These are phyloP conservation scores for Serpula lacrymans DNA, from an alignment of 768 basidiomycete genomes.

Conservation along the genomic window DNA sequence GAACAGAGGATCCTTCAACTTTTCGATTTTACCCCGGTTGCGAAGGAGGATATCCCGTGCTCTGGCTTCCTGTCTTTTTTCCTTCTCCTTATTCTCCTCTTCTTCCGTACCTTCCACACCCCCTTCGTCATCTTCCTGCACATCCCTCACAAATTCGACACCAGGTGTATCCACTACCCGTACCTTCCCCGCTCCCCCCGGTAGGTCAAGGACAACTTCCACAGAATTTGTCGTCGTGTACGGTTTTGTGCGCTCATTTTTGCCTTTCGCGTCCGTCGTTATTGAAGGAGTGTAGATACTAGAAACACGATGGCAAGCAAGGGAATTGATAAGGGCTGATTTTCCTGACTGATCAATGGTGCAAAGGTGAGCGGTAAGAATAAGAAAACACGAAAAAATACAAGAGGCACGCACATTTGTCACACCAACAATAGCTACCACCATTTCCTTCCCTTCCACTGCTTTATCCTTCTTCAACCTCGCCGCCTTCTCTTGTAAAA, in stretches of 20 bases:
- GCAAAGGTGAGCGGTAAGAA: constrained; percentile 5
- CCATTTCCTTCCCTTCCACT: constrained; percentile 44
- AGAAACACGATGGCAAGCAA: constrained; percentile 49
- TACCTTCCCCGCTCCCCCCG: constrained; percentile 41
- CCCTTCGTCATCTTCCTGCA: constrained; percentile 37
- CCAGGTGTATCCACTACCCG: constrained; percentile 87
- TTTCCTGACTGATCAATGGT: constrained; percentile 64
- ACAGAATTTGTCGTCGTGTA: constrained; percentile 69
- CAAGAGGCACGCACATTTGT: constrained; percentile 62
- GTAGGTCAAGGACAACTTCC: constrained; percentile 50
- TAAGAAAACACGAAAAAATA: not conserved
- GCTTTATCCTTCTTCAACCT: no score
- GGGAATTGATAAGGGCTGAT: constrained; percentile 80
- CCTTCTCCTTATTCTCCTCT: constrained; percentile 25
- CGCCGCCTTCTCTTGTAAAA: constrained; percentile 47
- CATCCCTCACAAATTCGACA: constrained; percentile 47
- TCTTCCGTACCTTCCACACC: constrained; percentile 21
- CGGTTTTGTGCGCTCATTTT: no score
- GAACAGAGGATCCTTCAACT: constrained; percentile 74
- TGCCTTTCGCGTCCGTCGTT: constrained; percentile 45
- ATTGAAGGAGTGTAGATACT: constrained; percentile 53
- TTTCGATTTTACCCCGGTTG: constrained; percentile 78
- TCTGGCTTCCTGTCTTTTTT: constrained; percentile 21
- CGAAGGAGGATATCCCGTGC: constrained; percentile 76
- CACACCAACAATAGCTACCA: constrained; percentile 79